Evolutionary conservation across 2,329 filamentous ascomycete genomes (phyloP).

Genomic region (Fusarium devonianum): DNA sequence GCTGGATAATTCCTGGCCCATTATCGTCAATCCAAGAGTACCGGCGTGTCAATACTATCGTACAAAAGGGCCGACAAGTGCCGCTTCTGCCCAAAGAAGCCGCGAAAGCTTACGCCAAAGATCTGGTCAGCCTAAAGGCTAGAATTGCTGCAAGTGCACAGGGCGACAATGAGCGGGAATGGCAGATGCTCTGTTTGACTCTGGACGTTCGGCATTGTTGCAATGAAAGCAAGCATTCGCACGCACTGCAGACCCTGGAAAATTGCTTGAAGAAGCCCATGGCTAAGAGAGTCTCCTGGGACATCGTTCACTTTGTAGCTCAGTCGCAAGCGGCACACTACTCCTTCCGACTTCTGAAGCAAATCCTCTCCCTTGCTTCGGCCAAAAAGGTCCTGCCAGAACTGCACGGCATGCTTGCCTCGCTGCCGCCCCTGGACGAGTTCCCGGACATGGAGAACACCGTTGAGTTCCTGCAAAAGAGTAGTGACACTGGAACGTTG

Average conservation of each 20-base stretch:
- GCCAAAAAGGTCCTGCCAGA: slow-evolving; percentile 12
- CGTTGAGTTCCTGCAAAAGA: slow-evolving; percentile 28
- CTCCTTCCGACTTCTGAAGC: slow-evolving; percentile 62
- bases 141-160: slow-evolving; percentile 6
- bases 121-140: slow-evolving; percentile 34
- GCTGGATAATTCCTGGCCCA: slow-evolving; percentile 24
- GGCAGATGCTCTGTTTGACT: slow-evolving; percentile 40
- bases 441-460: slow-evolving; percentile 37
- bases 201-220: slow-evolving; percentile 43
- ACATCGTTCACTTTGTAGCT: slow-evolving; percentile 66
- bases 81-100: slow-evolving; percentile 17
- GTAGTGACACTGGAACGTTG: slow-evolving; percentile 14
- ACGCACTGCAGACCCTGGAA: slow-evolving; percentile 37
- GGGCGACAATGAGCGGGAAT: slow-evolving; percentile 17
- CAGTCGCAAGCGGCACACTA: slow-evolving; percentile 68
- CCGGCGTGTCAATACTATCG: slow-evolving; percentile 44
- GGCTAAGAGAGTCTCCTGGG: slow-evolving; percentile 53
- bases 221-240: slow-evolving; percentile 41
- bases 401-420: slow-evolving; percentile 32
- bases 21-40: slow-evolving; percentile 46
- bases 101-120: slow-evolving; percentile 15
- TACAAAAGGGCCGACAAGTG: slow-evolving; percentile 43
- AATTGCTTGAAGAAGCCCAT: not conserved
- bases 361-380: slow-evolving; percentile 39
- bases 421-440: slow-evolving; percentile 37